Conservation (phyloP, 2,329 filamentous ascomycete species). For the Rhinocladiella mackenziei region DNA sequence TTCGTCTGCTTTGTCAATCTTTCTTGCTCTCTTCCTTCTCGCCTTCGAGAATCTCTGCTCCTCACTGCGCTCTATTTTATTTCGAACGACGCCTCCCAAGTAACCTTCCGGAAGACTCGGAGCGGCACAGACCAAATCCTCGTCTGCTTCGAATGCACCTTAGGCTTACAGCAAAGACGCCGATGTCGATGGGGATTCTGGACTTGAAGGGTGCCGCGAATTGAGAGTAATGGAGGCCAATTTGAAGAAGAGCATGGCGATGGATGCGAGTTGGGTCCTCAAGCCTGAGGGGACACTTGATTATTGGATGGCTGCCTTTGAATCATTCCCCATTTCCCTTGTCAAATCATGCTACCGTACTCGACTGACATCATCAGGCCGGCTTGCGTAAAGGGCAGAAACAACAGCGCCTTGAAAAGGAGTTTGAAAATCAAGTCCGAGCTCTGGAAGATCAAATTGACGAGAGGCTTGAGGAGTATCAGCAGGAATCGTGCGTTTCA, state of each 20-base stretch:
- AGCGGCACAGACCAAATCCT: too few species aligned
- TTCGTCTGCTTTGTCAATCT: too few species aligned
- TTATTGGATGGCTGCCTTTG: too few species aligned
- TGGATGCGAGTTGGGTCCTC: conserved; percentile 19
- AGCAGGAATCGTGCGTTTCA: conserved; percentile 10
- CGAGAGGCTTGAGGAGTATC: conserved; percentile 1
- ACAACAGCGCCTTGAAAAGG: conserved; percentile 18
- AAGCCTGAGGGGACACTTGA: too few species aligned
- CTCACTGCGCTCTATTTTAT: too few species aligned
- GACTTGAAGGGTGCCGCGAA: neutral
- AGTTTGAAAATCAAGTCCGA: conserved; percentile 12
- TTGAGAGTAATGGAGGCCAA: conserved; percentile 6
- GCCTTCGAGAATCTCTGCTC: too few species aligned
- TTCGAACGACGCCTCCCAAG: too few species aligned
- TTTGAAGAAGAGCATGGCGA: conserved; percentile 13
- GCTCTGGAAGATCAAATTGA: conserved; percentile 11
- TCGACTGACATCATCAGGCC: conserved; percentile 3
- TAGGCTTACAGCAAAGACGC: neutral
- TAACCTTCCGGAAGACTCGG: too few species aligned
- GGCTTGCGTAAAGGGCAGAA: conserved; percentile 17
- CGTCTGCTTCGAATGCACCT: too few species aligned
- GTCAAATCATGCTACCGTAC: neutral
- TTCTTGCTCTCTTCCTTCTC: neutral
- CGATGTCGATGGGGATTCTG: neutral
- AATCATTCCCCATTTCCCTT: neutral